Evolutionary conservation across 495 filamentous ascomycete species (phyloP).

Genomic region (Alectoria sarmentosa): DNA sequence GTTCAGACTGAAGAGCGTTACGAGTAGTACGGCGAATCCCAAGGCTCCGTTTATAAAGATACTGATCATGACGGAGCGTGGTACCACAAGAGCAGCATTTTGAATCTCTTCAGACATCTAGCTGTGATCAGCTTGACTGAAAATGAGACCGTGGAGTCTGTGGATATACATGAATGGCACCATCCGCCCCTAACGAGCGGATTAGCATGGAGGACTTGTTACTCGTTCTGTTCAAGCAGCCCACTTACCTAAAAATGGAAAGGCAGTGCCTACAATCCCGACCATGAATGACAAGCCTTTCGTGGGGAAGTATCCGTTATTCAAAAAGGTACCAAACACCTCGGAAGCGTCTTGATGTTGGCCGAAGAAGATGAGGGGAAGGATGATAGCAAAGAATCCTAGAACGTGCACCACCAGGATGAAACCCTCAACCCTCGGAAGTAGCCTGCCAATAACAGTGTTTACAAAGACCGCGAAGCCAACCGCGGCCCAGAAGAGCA

Average conservation of each 20-base stretch:
- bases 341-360: slow-evolving; percentile 33
- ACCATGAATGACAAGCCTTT: slow-evolving; percentile 40
- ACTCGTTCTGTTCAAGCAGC: neutral
- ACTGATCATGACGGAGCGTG: slow-evolving; percentile 37
- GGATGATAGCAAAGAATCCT: slow-evolving; percentile 46
- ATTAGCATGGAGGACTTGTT: neutral
- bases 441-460: slow-evolving; percentile 31
- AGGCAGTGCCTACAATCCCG: slow-evolving; percentile 36
- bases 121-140: slow-evolving; percentile 17
- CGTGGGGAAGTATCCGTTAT: slow-evolving; percentile 38
- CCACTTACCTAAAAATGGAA: slow-evolving; percentile 23
- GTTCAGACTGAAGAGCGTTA: slow-evolving; percentile 30
- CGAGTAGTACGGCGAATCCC: slow-evolving; percentile 29
- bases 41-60: slow-evolving; percentile 39
- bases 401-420: slow-evolving; percentile 44
- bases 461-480: slow-evolving; percentile 38
- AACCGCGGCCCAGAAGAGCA: slow-evolving; percentile 38
- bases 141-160: neutral
- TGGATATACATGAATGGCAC: slow-evolving; percentile 10
- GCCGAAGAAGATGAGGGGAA: slow-evolving; percentile 41
- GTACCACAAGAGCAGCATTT: slow-evolving; percentile 36
- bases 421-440: slow-evolving; percentile 40
- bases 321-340: slow-evolving; percentile 42
- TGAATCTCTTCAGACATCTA: slow-evolving; percentile 40
- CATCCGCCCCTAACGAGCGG: slow-evolving; percentile 7